Base-by-base conservation (phyloP, 805 yeast species). In the Wickerhamiella bombiphila region DNA sequence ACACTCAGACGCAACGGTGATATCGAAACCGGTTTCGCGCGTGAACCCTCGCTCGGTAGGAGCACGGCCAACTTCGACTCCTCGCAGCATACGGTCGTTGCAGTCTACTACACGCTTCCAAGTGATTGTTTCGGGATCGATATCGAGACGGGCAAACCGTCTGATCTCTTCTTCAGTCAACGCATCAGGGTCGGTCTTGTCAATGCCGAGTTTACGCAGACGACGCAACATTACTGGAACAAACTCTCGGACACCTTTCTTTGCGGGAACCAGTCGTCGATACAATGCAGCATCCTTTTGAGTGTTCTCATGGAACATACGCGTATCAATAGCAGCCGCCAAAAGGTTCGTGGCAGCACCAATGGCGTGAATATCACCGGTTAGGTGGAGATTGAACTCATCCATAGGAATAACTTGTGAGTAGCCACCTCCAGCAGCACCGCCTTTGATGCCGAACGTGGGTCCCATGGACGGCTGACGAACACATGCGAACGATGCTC, bases 381-480 rank as follows among this genome's bases (percentile, higher is more conserved):
- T 88, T 48, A 88, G 68, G 58, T 88, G 97, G 81, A 91, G 74
- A 65, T 91, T 88, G 68, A 88, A 88, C 63, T 88, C 96, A 60
- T 88, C 98, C 96, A 88, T 88, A 37, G 97, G 97, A 51, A 88
- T 86, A 33, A 88, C 97, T 63, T 88, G 97, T 2, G 97, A 72
- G 60, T 85, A 88, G 34, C 97, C 97, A 56, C 97, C 98, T 51
- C 98, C 98, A 15, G 97, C 97, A 41, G 98, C 98, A 60, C 97
- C 97, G 54, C 98, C 98, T 64, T 88, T 88, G 52, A 88, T 85
- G 59, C 98, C 98, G 53, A 88, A 88, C 15, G 97, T 88, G 36
- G 98, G 98, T 29, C 97, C 97, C 95, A 88, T 83, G 7, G 93
- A 80, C 21, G 97, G 97, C 59, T 88, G 98, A 59, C 98, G 80